Evolutionary conservation across 2,329 filamentous ascomycete species (phyloP).

Genomic region (Xylaria sp.): DNA sequence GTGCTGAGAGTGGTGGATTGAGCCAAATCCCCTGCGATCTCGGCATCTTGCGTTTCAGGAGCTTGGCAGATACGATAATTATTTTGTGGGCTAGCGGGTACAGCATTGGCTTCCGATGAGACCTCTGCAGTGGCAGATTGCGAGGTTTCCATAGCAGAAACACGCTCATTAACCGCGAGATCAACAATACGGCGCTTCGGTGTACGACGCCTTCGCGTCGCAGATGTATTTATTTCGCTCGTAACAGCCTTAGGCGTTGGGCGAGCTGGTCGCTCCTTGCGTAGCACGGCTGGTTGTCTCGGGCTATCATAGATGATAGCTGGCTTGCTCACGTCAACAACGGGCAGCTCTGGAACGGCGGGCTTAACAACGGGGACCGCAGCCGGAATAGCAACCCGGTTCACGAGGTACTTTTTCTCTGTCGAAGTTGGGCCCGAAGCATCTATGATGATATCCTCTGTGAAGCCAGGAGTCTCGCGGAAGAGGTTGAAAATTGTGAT

Average conservation of each 20-base stretch:
- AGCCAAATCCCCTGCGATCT: constrained; percentile 50
- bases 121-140: constrained; percentile 42
- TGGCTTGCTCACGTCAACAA: constrained; percentile 75
- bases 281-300: constrained; percentile 63
- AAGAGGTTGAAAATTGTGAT: constrained; percentile 97
- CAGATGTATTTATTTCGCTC: constrained; percentile 68
- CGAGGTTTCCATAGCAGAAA: constrained; percentile 34
- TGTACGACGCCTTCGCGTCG: constrained; percentile 69
- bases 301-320: constrained; percentile 65
- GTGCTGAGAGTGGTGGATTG: constrained; percentile 46
- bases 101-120: constrained; percentile 41
- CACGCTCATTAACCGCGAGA: constrained; percentile 64
- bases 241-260: constrained; percentile 63
- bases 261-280: constrained; percentile 64
- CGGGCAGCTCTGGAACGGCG: constrained; percentile 68
- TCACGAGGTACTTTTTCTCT: constrained; percentile 85
- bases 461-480: constrained; percentile 87
- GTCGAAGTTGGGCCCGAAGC: constrained; percentile 83
- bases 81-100: constrained; percentile 40
- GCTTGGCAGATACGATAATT: constrained; percentile 61
- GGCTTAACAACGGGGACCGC: constrained; percentile 83
- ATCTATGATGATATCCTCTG: constrained; percentile 91
- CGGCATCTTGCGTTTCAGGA: constrained; percentile 52
- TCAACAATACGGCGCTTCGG: constrained; percentile 74
- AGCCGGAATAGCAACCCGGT: constrained; percentile 80